Conservation (phyloP, 1,284 basidiomycete genomes). For the Blastosporella zonata region DNA sequence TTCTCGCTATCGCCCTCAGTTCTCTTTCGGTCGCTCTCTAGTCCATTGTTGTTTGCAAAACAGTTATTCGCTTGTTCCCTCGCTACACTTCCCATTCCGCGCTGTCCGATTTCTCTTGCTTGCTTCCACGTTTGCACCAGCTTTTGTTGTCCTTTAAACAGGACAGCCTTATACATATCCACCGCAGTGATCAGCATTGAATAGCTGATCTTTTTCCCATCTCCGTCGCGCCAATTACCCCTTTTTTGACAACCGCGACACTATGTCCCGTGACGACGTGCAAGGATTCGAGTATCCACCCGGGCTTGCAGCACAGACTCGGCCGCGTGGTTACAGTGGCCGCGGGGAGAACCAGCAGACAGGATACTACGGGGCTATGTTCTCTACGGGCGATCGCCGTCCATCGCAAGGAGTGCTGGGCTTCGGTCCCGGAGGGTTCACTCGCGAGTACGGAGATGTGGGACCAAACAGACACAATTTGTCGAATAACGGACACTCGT, state of each 20-base stretch:
- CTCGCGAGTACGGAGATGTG: slow-evolving; percentile 26
- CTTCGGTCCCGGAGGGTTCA: slow-evolving; percentile 22
- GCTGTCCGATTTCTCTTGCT: slow-evolving; percentile 27
- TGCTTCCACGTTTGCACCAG: slow-evolving; percentile 25
- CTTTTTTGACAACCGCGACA: slow-evolving; percentile 20
- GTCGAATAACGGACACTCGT: slow-evolving; percentile 28
- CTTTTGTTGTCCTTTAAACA: slow-evolving; percentile 21
- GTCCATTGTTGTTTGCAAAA: slow-evolving; percentile 32
- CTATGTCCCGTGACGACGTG: slow-evolving; percentile 36
- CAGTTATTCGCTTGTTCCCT: slow-evolving; percentile 31
- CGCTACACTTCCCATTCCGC: slow-evolving; percentile 24
- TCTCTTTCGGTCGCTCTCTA: slow-evolving; percentile 34
- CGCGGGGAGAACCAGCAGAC: slow-evolving; percentile 20
- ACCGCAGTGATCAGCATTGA: slow-evolving; percentile 15
- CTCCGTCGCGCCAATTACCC: slow-evolving; percentile 3
- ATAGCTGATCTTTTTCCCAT: slow-evolving; percentile 11
- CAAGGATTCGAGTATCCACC: slow-evolving; percentile 45
- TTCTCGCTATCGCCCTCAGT: slow-evolving; percentile 29
- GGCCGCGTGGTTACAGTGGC: slow-evolving; percentile 21
- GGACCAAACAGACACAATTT: slow-evolving; percentile 50
- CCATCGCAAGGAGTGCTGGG: slow-evolving; percentile 22
- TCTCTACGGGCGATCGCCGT: slow-evolving; percentile 29
- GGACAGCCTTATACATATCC: slow-evolving; percentile 15
- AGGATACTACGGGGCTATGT: slow-evolving; percentile 14
- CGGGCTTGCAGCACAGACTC: slow-evolving; percentile 25